A percentile compares a stretch with the other conserved stretches of the same genome.
Conservation (phyloP, 768 basidiomycete genomes). For the Trametes maxima region DNA sequence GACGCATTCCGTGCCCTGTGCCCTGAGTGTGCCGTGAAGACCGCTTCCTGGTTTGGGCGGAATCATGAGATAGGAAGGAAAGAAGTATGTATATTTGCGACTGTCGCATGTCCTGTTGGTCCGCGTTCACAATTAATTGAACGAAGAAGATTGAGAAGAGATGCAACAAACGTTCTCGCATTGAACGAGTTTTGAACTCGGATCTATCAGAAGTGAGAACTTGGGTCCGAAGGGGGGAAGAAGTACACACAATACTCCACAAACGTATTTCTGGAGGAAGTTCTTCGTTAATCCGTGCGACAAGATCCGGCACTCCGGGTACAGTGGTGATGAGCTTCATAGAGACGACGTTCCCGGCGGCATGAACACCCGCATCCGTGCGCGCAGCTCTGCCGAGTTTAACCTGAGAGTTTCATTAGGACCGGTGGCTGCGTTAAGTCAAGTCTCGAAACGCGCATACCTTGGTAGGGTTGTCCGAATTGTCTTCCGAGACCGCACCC, state of each 20-base stretch:
- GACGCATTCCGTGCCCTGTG: slow-evolving; percentile 32
- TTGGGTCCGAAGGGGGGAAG: slow-evolving; percentile 2
- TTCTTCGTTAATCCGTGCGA: slow-evolving; percentile 76
- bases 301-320: slow-evolving; percentile 71
- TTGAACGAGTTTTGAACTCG: slow-evolving; percentile 84
- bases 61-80: slow-evolving; percentile 90
- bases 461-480: slow-evolving; percentile 88
- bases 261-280: slow-evolving; percentile 90
- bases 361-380: slow-evolving; percentile 97
- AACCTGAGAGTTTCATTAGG: slow-evolving; percentile 51
- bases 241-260: slow-evolving; percentile 78
- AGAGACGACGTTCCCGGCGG: slow-evolving; percentile 91
- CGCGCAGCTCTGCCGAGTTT: slow-evolving; percentile 85
- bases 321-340: slow-evolving; percentile 85
- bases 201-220: slow-evolving; percentile 38
- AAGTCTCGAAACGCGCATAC: slow-evolving; percentile 41
- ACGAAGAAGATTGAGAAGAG: not conserved
- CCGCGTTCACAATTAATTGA: not conserved
- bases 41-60: slow-evolving; percentile 82
- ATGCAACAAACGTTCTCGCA: slow-evolving; percentile 59
- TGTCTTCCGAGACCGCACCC: slow-evolving; percentile 94
- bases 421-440: not conserved
- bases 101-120: slow-evolving; percentile 83
- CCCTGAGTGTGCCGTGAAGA: slow-evolving; percentile 49
- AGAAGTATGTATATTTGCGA: slow-evolving; percentile 95